Evolutionary conservation across 257 asterid genomes (phyloP), one percentile per base, ranked within the genome.

Genomic region (Vinca minor): DNA sequence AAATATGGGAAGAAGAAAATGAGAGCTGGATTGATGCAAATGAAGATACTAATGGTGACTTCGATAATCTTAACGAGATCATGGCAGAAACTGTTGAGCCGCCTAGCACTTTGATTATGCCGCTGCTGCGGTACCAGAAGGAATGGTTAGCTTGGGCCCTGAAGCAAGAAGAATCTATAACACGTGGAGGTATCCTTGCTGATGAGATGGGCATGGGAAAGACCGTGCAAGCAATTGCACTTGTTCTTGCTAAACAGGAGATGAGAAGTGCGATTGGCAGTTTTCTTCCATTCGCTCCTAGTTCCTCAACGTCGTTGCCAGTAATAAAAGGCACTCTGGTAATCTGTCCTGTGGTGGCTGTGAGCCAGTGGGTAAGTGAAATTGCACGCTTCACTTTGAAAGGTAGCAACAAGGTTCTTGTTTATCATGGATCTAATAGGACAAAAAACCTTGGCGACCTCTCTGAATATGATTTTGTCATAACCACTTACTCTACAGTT

Each of bases 201-300:
- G 98, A 92, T 69, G 98, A 92, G 77, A 92, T 89, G 98, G 98
- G 96, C 21, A 92, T 92, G 98, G 98, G 98, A 41, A 92, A 92
- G 81, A 92, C 98, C 36, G 88, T 85, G 59, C 96, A 92, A 76
- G 96, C 95, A 55, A 92, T 92, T 78, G 84, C 98, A 15, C 95
- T 92, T 36, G 98, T 92, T 75, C 88, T 87, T 68, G 80, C 85
- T 45, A 89, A 92, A 75, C 77, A 91, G 55, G 85, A 78, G 67
- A 55, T 88, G 54, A 48, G 35, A 47, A 70, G 59, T 63, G 87
- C 73, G 55, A 62, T 77, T 42, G 71, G 63, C 42, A 65, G 59
- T 48, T 49, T 70, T 21, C 76, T 63, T 34, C 55, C 83, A 59
- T 61, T 85, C 71, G 79, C 87, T 65, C 63, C 87, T 39, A 50